Percentiles rank a stretch among this genome's conserved stretches.
Evolutionary conservation across 208 protist genomes (phyloP).

Genomic region (Porcisia hertigi): DNA sequence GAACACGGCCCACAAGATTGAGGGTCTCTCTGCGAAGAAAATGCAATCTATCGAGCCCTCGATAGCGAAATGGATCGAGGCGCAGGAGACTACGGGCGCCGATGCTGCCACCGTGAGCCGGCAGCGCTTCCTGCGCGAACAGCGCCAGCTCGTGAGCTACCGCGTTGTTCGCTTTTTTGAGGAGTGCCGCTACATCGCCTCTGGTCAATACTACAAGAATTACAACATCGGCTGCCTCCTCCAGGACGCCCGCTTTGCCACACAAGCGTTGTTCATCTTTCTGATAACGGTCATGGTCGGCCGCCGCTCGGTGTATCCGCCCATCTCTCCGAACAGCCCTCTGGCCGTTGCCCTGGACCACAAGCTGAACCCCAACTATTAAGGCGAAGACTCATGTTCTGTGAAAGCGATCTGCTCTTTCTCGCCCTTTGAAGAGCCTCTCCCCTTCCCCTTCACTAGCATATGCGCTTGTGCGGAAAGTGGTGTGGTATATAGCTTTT

Average conservation of each 20-base stretch:
- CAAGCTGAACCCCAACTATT: constrained; percentile 91
- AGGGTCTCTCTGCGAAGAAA: constrained; percentile 57
- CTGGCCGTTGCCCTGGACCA: constrained; percentile 66
- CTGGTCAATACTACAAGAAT: constrained; percentile 72
- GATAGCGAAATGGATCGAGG: constrained; percentile 46
- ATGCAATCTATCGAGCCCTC: constrained; percentile 37
- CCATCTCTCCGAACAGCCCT: constrained; percentile 75
- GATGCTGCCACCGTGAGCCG: constrained; percentile 73
- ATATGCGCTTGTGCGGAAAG: background rate
- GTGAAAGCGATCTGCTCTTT: background rate
- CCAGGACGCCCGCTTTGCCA: constrained; percentile 70
- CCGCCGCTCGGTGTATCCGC: constrained; percentile 75
- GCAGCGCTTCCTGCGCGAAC: constrained; percentile 59
- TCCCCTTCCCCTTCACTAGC: background rate
- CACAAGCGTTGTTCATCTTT: constrained; percentile 70
- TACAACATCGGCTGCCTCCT: constrained; percentile 59
- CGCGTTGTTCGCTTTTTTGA: constrained; percentile 80
- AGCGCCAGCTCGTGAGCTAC: constrained; percentile 80
- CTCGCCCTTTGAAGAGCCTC: background rate
- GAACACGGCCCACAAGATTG: constrained; percentile 65
- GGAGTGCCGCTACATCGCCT: constrained; percentile 65
- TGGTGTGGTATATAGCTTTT: background rate
- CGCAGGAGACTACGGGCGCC: constrained; percentile 56
- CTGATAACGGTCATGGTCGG: constrained; percentile 63
- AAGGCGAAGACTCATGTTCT: constrained; percentile 14